Evolutionary conservation across 2,329 filamentous ascomycete genomes (phyloP), one percentile per base, ranked within the genome.

Genomic region (Capronia coronata): DNA sequence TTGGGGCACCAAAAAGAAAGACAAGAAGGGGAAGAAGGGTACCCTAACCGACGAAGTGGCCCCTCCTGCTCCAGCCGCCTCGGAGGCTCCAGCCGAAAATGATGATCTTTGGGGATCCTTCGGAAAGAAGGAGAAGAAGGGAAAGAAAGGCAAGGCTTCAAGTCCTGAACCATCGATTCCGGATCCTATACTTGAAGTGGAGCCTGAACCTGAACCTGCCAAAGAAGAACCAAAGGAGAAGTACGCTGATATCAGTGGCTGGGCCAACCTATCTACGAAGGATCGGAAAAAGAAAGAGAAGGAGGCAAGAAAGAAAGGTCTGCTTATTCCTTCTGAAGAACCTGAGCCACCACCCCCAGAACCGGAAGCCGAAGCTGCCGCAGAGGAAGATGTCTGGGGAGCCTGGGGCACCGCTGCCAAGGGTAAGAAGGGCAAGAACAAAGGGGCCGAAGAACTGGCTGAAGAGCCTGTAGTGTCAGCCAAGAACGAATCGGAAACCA

Each of bases 241-340:
- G 43, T 52, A 54, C 39, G 51, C 47, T 41, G 51, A 54, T 35
- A 54, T 43, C 23, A 49, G 54, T 62, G 58, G 67, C 61, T 67
- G 63, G 63, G 64, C 51, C 1, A 52, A 55, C 16, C 44, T 66
- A 6, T 62, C 61, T 16, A 61, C 55, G 5, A 55, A 58, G 40
- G 55, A 58, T 14, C 45, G 49, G 9, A 56, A 52, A 52, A 72
- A 70, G 59, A 70, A 68, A 44, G 67, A 70, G 59, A 74, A 74
- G 62, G 76, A 77, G 63, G 70, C 70, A 49, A 74, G 72, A 22
- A 46, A 48, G 37, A 51, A 52, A 27, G 52, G 46, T 13, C 45
- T 54, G 37, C 30, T 46, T 0, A 54, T 55, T 23, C 58, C 43
- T 8, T n/a, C 35, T 60, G 62, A 64, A 65, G 53, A 62, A n/a